Evolutionary conservation across 2,329 filamentous ascomycete species (phyloP).

Genomic region (Stagonosporopsis cucurbitacearum): DNA sequence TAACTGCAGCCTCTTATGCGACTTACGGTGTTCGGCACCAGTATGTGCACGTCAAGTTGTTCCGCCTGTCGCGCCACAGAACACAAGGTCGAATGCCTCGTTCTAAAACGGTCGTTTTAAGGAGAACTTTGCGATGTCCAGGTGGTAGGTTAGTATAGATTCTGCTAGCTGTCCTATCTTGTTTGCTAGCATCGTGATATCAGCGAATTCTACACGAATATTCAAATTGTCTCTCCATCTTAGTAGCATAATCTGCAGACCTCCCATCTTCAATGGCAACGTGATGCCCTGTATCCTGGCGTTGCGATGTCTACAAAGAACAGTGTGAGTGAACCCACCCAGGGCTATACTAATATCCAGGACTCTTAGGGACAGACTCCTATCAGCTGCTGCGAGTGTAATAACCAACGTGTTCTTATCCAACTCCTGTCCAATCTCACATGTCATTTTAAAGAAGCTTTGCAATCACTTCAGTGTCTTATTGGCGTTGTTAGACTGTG

Average conservation of each 20-base stretch:
- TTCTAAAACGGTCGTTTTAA: not conserved
- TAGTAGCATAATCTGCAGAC: slow-evolving; percentile 41
- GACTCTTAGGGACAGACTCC: slow-evolving; percentile 35
- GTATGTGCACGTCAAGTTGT: slow-evolving; percentile 46
- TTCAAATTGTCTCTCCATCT: not conserved
- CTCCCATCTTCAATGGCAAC: slow-evolving; percentile 51
- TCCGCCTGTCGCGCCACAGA: slow-evolving; percentile 56
- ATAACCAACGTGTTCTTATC: slow-evolving; percentile 46
- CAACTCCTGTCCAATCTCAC: slow-evolving; percentile 53
- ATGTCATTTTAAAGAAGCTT: slow-evolving; percentile 55
- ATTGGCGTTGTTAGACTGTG: slow-evolving; percentile 45
- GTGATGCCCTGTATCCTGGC: slow-evolving; percentile 52
- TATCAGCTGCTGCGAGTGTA: slow-evolving; percentile 16
- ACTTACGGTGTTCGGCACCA: slow-evolving; percentile 7
- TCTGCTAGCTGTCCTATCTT: slow-evolving; percentile 40
- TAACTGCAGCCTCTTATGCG: slow-evolving; percentile 39
- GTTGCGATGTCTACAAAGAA: slow-evolving; percentile 46
- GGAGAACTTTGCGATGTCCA: not conserved
- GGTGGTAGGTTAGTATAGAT: not conserved
- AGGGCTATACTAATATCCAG: slow-evolving; percentile 65
- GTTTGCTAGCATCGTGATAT: slow-evolving; percentile 60
- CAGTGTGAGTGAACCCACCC: slow-evolving; percentile 57
- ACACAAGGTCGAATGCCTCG: slow-evolving; percentile 47
- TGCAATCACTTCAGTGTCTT: slow-evolving; percentile 13
- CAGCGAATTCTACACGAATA: slow-evolving; percentile 40